Base-by-base conservation (phyloP, 176 grass and related monocot genomes). In the Oryza glaberrima region DNA sequence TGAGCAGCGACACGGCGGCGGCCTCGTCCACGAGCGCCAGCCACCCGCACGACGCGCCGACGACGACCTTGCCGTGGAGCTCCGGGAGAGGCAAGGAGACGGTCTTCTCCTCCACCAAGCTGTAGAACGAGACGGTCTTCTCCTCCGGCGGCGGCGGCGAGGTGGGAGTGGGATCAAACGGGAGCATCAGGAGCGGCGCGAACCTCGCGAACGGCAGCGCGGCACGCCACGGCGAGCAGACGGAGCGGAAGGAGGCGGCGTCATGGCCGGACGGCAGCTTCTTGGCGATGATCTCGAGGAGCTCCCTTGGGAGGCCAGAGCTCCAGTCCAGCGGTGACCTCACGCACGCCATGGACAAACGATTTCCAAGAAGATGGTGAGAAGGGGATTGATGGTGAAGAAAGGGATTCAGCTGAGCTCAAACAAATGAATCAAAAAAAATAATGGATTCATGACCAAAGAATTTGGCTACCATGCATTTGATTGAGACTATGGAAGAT, bases 11-110 rank as follows among this genome's bases (percentile, higher is more conserved):
- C 43, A 83, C 66, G 26, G 41, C 28, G n/a, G 43, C 80, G 22
- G 73, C 73, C 66, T 83, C 73, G 80, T 88, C 86, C 11, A 72
- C 63, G 2, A 83, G 75, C 20, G 56, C 72, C 40, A 88, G 66
- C 80, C 86, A 88, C 1, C 80, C 86, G 0, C 13, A 10, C 41
- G 73, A 88, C 7, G 73, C 65, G 51, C 66, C 80, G 86, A 65
- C 65, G 16, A 58, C 40, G n/a, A 16, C 54, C 51, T 82, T 82
- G 49, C 80, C 51, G 1, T 19, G 34, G 2, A 71, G 7, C 4
- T 1, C 69, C 13, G 51, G 80, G 13, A 82, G 68, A 36, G 25
- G 32, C 68, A 17, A 13, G 0, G 4, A 25, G 34, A 72, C 60
- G 7, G 14, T 26, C 22, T 23, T 60, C 34, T 30, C 68, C 8